phyloP scores from a whole-genome alignment of 345 rosid genomes.

The Brassica incana region DNA sequence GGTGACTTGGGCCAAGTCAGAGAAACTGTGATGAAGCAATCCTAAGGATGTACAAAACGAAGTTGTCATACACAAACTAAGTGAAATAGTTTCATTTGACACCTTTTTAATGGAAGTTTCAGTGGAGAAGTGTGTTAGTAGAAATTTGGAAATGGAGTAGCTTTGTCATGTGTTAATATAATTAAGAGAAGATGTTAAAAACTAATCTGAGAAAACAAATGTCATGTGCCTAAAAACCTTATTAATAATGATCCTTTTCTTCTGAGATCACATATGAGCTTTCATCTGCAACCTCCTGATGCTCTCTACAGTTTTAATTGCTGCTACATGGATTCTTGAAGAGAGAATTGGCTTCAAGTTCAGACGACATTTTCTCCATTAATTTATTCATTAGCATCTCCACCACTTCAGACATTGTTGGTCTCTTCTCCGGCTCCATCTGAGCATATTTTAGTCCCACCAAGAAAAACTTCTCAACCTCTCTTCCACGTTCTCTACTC shows the following conservation, averaged over 20 bases:
- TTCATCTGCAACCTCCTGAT: slow-evolving; percentile 22
- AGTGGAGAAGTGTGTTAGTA: slow-evolving; percentile 88
- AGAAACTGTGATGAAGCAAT: slow-evolving; percentile 56
- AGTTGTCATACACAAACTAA: neutral
- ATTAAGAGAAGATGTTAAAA: neutral
- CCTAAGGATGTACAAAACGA: slow-evolving; percentile 2
- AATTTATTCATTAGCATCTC: slow-evolving; percentile 58
- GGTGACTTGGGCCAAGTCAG: slow-evolving; percentile 80
- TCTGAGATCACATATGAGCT: slow-evolving; percentile 23
- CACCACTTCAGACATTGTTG: slow-evolving; percentile 77
- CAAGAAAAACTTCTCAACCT: slow-evolving; percentile 51
- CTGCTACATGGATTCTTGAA: slow-evolving; percentile 42
- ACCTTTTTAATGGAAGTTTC: slow-evolving; percentile 81
- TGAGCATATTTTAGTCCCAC: slow-evolving; percentile 74
- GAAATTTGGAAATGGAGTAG: slow-evolving; percentile 87
- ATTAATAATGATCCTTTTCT: slow-evolving; percentile 1
- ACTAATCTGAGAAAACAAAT: slow-evolving; percentile 1
- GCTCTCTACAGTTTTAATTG: neutral
- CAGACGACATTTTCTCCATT: slow-evolving; percentile 30
- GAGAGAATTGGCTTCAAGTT: slow-evolving; percentile 62
- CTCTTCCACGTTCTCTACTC: slow-evolving; percentile 58
- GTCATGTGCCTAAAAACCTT: slow-evolving; percentile 12
- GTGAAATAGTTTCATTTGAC: neutral
- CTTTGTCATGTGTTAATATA: slow-evolving; percentile 43
- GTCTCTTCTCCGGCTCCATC: slow-evolving; percentile 67